These are phyloP conservation scores for Diutina rugosa DNA, from an alignment of 1,139 yeast species.

Conservation along the genomic window DNA sequence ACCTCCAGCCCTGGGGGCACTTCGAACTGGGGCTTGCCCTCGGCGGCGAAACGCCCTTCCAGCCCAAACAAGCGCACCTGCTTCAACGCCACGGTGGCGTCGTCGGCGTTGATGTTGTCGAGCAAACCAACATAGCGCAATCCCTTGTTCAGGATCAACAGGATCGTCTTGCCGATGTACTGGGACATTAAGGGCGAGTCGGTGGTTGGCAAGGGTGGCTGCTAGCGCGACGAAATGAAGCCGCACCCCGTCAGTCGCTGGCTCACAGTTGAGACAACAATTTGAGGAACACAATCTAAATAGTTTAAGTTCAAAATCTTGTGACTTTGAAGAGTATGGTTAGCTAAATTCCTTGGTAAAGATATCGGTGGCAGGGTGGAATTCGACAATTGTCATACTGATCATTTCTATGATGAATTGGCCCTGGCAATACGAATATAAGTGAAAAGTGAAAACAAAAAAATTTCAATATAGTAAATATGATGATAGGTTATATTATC, in stretches of 20 bases:
- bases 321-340: no score
- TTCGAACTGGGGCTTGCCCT: constrained; percentile 55
- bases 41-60: constrained; percentile 63
- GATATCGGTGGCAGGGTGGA: no score
- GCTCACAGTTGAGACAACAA: no score
- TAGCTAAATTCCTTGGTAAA: no score
- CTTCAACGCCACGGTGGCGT: constrained; percentile 78
- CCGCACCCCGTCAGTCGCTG: neutral
- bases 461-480: no score
- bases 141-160: constrained; percentile 78
- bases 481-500: no score
- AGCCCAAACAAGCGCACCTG: constrained; percentile 84
- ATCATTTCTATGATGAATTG: no score
- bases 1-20: constrained; percentile 63
- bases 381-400: no score
- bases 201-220: neutral
- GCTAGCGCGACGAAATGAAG: neutral
- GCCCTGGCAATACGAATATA: no score
- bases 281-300: no score
- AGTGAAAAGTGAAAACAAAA: no score
- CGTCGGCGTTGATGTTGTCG: constrained; percentile 80
- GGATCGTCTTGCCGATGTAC: constrained; percentile 84
- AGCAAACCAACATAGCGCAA: constrained; percentile 81
- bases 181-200: constrained; percentile 46
- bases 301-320: no score